Evolutionary conservation across 1,139 yeast genomes (phyloP), one percentile per base, ranked within the genome.

Genomic region (Kurtzmaniella natalensis): DNA sequence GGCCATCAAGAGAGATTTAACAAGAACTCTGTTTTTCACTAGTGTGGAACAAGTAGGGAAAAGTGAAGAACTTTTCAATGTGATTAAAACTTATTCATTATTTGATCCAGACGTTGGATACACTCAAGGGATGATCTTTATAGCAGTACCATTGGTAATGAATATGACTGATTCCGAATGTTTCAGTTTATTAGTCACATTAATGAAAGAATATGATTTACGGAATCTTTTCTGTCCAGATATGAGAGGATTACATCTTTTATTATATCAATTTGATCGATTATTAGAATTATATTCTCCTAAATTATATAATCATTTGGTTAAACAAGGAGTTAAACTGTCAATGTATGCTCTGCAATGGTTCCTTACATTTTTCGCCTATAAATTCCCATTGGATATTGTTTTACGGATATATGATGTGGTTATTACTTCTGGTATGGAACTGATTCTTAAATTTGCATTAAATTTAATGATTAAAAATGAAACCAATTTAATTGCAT

Each of bases 271-370:
- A 53, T 88, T 88, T 59, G 98, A 92, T 54, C 68, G 95, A 35
- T 59, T 88, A 32, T 53, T 89, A 32, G 96, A 87, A 52, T 82
- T 75, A 38, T 59, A 69, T 25, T 61, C 77, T 16, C 95, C 95
- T 0, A 67, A 68, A 5, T 68, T 92, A 33, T 78, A 80, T 55
- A 73, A 76, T 37, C 96, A 92, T 61, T 64, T 92, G 49, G 71
- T 75, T 18, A 78, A 86, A 42, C 92, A 87, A 54, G 96, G 96
- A 3, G 79, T 92, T 16, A 76, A 81, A 41, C 81, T 95, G 1
- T 81, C 92, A 16, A 89, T 89, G 96, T 92, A 86, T 63, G 96
- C 96, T 0, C 77, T 92, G 1, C 96, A 92, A 57, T 92, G 97
- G 97, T 88, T 92, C 52, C 69, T 88, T 47, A 92, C 98, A 0